A percentile compares a stretch with the other conserved stretches of the same genome.
Evolutionary conservation across 83 land plant genomes (phyloP).

Genomic region (Thuja plicata): DNA sequence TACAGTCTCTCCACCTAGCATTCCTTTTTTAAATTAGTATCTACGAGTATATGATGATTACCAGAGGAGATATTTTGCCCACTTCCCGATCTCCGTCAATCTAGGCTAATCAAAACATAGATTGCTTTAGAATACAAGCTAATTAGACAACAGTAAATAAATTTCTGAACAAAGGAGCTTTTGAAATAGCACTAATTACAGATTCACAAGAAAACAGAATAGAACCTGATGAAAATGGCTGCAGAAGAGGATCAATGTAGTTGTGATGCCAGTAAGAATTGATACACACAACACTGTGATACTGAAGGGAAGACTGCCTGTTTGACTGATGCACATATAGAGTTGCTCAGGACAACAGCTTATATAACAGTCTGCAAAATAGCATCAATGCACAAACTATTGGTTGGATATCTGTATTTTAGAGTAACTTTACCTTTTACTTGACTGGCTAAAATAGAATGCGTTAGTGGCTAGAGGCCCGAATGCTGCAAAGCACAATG

Average conservation of each 20-base stretch:
- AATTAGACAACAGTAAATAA: not conserved
- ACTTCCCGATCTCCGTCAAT: slow-evolving; percentile 83
- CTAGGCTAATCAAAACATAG: slow-evolving; percentile 37
- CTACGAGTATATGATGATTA: slow-evolving; percentile 22
- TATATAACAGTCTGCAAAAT: not conserved
- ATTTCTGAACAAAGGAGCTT: not conserved
- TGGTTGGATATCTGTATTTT: not conserved
- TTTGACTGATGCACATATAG: slow-evolving; percentile 28
- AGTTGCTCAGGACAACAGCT: slow-evolving; percentile 3
- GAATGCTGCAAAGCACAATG: slow-evolving; percentile 91
- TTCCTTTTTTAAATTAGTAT: not conserved
- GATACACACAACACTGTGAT: slow-evolving; percentile 60
- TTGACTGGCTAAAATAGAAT: slow-evolving; percentile 73
- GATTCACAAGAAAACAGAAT: not conserved
- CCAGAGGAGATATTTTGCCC: slow-evolving; percentile 95
- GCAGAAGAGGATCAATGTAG: slow-evolving; percentile 90
- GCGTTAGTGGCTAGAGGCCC: slow-evolving; percentile 98
- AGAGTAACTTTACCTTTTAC: slow-evolving; percentile 40
- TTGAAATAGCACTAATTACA: not conserved
- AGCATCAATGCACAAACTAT: not conserved
- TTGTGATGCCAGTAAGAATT: slow-evolving; percentile 80
- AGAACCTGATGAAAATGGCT: slow-evolving; percentile 99
- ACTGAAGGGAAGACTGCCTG: slow-evolving; percentile 35
- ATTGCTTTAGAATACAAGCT: not conserved
- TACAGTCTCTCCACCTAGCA: not conserved